A percentile compares a stretch with the other conserved stretches of the same genome.
Evolutionary conservation across 2,329 filamentous ascomycete genomes (phyloP).

Genomic region (Cryphonectria nitschkei): DNA sequence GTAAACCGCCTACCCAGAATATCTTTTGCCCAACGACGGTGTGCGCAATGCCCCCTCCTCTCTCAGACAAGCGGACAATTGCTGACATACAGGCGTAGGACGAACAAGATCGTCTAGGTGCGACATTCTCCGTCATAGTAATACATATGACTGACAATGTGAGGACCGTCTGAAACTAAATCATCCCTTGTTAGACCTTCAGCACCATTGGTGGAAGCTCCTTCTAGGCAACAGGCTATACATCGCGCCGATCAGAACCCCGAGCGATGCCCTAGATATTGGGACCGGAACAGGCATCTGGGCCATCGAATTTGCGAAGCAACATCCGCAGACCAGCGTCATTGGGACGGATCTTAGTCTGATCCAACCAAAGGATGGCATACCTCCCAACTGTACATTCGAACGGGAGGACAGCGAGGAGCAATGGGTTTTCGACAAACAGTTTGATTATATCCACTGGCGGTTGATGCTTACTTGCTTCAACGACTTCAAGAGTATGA

Average conservation of each 20-base stretch:
- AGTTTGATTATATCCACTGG: conserved; percentile 21
- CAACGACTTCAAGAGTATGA: conserved; percentile 12
- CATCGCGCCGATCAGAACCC: conserved; percentile 7
- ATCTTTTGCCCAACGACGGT: conserved; percentile 22
- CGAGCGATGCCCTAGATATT: conserved; percentile 18
- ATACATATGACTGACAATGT: too few species aligned
- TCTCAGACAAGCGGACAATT: too few species aligned
- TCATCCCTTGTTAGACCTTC: conserved; percentile 4
- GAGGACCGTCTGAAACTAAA: not conserved
- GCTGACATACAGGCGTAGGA: conserved; percentile 2
- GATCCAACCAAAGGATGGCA: conserved; percentile 29
- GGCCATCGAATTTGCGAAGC: conserved; percentile 19
- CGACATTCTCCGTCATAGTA: not conserved
- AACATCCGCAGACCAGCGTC: conserved; percentile 23
- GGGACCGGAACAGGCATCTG: conserved; percentile 23
- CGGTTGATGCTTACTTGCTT: conserved; percentile 20
- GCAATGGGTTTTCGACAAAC: conserved; percentile 19
- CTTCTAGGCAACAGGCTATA: conserved; percentile 11
- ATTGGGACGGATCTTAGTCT: conserved; percentile 32
- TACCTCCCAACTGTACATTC: conserved; percentile 16
- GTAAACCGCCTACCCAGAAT: not conserved
- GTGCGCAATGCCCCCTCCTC: not conserved
- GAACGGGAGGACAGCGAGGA: conserved; percentile 21
- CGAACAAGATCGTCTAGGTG: conserved; percentile 22
- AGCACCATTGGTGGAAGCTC: conserved; percentile 19